phyloP scores from a whole-genome alignment of 768 basidiomycete species.

The Crepidotus variabilis region DNA sequence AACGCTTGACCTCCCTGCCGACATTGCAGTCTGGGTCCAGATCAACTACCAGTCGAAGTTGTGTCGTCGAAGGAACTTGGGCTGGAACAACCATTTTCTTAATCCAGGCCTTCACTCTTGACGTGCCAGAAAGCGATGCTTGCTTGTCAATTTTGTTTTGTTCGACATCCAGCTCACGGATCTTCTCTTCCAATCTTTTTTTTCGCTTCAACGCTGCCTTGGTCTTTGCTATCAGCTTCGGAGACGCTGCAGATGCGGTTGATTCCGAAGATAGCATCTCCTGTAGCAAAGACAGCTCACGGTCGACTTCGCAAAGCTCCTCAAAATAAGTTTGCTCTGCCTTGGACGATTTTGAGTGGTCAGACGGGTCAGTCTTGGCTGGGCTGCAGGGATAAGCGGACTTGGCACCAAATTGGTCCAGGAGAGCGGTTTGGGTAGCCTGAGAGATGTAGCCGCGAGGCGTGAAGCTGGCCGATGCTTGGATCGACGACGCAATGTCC shows the following conservation, averaged over 20 bases:
- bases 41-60: slow-evolving; percentile 36
- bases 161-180: slow-evolving; percentile 23
- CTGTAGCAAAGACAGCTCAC: slow-evolving; percentile 22
- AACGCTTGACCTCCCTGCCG: slow-evolving; percentile 32
- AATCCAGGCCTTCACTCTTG: slow-evolving; percentile 60
- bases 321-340: slow-evolving; percentile 28
- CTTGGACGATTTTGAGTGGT: slow-evolving; percentile 28
- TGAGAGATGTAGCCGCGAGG: slow-evolving; percentile 14
- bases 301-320: slow-evolving; percentile 24
- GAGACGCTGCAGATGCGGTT: slow-evolving; percentile 4
- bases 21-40: slow-evolving; percentile 39
- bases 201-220: slow-evolving; percentile 40
- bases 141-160: slow-evolving; percentile 20
- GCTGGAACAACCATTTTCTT: slow-evolving; percentile 50
- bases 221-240: slow-evolving; percentile 24
- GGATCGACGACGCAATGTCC: background rate
- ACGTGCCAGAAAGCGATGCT: slow-evolving; percentile 31
- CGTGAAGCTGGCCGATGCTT: slow-evolving; percentile 1
- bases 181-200: slow-evolving; percentile 33
- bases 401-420: slow-evolving; percentile 13
- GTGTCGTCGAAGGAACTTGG: slow-evolving; percentile 21
- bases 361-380: slow-evolving; percentile 35
- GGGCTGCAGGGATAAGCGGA: slow-evolving; percentile 13
- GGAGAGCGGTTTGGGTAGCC: slow-evolving; percentile 25
- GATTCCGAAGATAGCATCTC: slow-evolving; percentile 12